phyloP scores from a whole-genome alignment of 2,329 filamentous ascomycete genomes.

The Hypoxylon sp. region DNA sequence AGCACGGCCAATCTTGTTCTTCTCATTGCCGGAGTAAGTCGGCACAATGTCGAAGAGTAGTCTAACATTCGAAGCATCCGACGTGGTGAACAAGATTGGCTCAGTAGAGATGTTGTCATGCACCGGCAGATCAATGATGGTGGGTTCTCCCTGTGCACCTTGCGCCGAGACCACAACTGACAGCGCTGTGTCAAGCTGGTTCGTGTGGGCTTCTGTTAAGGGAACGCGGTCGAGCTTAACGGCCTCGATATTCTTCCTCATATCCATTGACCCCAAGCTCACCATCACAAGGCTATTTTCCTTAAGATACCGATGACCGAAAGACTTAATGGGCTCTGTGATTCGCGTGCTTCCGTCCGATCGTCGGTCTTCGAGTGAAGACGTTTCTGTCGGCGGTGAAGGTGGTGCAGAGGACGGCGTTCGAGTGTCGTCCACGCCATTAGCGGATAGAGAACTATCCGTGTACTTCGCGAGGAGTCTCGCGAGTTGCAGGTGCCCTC shows the following conservation, averaged over 20 bases:
- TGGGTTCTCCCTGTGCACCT: conserved; percentile 87
- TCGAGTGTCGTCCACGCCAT: conserved; percentile 50
- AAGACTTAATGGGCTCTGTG: conserved; percentile 89
- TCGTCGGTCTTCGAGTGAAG: conserved; percentile 71
- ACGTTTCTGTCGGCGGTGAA: conserved; percentile 63
- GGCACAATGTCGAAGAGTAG: conserved; percentile 95
- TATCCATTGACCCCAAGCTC: conserved; percentile 94
- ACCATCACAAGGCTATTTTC: conserved; percentile 91
- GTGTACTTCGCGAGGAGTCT: conserved; percentile 72
- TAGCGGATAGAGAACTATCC: conserved; percentile 44
- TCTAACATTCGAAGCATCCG: conserved; percentile 83
- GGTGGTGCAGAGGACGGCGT: conserved; percentile 49
- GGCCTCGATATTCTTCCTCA: conserved; percentile 81
- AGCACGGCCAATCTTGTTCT: conserved; percentile 88
- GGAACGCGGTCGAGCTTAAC: conserved; percentile 92
- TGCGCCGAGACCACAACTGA: conserved; percentile 90
- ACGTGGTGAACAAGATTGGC: conserved; percentile 88
- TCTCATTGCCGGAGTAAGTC: conserved; percentile 90
- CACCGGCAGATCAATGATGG: conserved; percentile 90
- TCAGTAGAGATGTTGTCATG: conserved; percentile 95
- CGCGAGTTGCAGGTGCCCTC: conserved; percentile 88
- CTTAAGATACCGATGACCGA: conserved; percentile 94
- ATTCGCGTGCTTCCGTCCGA: conserved; percentile 66
- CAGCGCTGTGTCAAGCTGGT: conserved; percentile 92
- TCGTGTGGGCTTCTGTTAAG: conserved; percentile 87